Base-by-base conservation (phyloP, 108 stramenopile genomes). In the Cyclotella choctawhatcheeana region DNA sequence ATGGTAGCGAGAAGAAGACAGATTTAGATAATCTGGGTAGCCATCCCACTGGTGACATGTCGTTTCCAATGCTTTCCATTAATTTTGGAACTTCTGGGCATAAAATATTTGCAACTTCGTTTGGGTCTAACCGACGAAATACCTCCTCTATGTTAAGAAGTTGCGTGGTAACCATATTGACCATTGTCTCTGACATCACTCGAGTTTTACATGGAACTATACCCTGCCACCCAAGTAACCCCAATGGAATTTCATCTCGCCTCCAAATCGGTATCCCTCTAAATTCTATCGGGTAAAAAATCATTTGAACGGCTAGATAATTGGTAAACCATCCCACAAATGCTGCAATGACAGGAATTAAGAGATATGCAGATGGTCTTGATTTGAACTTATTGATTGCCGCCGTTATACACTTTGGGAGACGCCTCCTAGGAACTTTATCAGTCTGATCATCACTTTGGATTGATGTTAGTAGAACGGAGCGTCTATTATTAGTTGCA, bases 321-420 rank as follows among this genome's bases (percentile, higher is more conserved):
- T 97, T 97, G 22, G 97, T 97, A 65, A 97, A 82, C 97, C 97
- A 97, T 18, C 97, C 97, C 3, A 97, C 97, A 30, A 92, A 77
- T 22, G 94, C 95, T 1, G 97, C 97, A 66, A 94, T 89, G 27
- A 87, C 58, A 8, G 97, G 97, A 48, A 96, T 97, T 29, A 88
- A 59, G 44, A 92, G 63, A 56, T 92, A 93, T 12, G 94, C 88
- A 5, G 83, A 67, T 31, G 88, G 88, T 25, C 85, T 77, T 13
- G 84, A 72, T 66, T 73, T 78, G 64, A 92, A 92, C 73, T 89
- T 89, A 5, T 71, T 33, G 25, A 74, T 60, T n/a, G 84, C 84
- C 62, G 45, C 29, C 37, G 55, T 51, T 14, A 79, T 68, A 44
- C 33, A 60, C 16, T 60, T 17, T 16, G 35, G 59, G 6, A 40